Base-by-base conservation (phyloP, 306 rosid genomes). In the Trifolium subterraneum region DNA sequence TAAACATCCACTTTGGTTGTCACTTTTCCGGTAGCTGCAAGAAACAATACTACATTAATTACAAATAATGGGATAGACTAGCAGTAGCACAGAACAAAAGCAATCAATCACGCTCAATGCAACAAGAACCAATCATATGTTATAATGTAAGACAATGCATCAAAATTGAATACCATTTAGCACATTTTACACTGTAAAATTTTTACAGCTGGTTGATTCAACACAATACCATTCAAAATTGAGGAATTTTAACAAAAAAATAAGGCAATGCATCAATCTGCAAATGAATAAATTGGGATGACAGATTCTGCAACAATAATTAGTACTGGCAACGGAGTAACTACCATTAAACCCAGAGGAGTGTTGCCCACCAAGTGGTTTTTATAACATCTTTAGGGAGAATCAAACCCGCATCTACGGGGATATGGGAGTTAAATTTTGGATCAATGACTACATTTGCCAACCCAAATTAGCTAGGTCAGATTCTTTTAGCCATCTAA, bases 1-100 rank as follows among this genome's bases (percentile, higher is more conserved):
- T 88, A 93, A 4, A 93, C 96, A 52, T 93, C 98, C 45, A 93
- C 98, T 84, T 93, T 93, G 19, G 97, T 93, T 3, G 98, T 91
- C 52, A 93, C 97, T 80, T 96, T 88, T 70, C 98, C 98, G 0
- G 97, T 93, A 6, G 98, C 98, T 93, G 85, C 70, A 27, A 81
- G 56, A 77, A 54, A 69, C 45, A 78, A 68, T 44, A 14, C 20
- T 14, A 29, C 44, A 63, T 62, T 74, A 42, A 9, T 25, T 48
- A 47, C 31, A 60, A 61, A 41, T 52, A 35, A 59, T 27, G 22
- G 55, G 65, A 65, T 35, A 47, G 63, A 27, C 25, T 10, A 12
- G 22, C 36, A 51, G 5, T 19, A 51, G 45, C 33, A 41, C 6
- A 5, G 33, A 29, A 29, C 33, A 63, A 25, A 70, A n/a, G 38